Evolutionary conservation across 164 flowering plant species (phyloP).

Genomic region (Magnolia kwangsiensis): DNA sequence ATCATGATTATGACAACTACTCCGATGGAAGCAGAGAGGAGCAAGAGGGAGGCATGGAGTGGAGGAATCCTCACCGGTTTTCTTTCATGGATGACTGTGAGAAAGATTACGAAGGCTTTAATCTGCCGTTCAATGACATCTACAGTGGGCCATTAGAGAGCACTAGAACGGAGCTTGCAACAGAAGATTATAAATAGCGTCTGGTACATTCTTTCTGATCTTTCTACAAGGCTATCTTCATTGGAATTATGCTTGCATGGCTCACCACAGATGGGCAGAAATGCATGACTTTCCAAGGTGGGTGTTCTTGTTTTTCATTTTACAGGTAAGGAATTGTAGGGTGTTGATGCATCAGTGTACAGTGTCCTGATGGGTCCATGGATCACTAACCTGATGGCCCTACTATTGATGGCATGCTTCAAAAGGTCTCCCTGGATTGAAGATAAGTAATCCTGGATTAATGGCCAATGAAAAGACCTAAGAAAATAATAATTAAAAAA

Average conservation of each 20-base stretch:
- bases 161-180: conserved; percentile 10
- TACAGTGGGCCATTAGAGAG: conserved; percentile 41
- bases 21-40: conserved; percentile 57
- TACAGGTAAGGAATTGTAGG: not conserved
- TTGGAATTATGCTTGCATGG: not conserved
- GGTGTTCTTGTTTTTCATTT: not conserved
- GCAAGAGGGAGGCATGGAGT: conserved; percentile 42
- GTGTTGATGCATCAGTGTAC: not conserved
- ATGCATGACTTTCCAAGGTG: not conserved
- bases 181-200: not conserved
- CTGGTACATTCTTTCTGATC: not conserved
- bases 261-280: not conserved
- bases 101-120: conserved; percentile 33
- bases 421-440: not conserved
- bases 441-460: not conserved
- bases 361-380: not conserved
- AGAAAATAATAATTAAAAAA: no score
- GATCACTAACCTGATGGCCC: not conserved
- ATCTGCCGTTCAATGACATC: conserved; percentile 77
- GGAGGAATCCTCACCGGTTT: conserved; percentile 34
- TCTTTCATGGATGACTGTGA: conserved; percentile 49
- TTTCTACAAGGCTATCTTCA: no score
- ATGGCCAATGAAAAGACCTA: no score
- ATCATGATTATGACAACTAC: conserved; percentile 26
- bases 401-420: not conserved